Evolutionary conservation across 768 basidiomycete genomes (phyloP), one percentile per base, ranked within the genome.

Genomic region (Mycena crocata): DNA sequence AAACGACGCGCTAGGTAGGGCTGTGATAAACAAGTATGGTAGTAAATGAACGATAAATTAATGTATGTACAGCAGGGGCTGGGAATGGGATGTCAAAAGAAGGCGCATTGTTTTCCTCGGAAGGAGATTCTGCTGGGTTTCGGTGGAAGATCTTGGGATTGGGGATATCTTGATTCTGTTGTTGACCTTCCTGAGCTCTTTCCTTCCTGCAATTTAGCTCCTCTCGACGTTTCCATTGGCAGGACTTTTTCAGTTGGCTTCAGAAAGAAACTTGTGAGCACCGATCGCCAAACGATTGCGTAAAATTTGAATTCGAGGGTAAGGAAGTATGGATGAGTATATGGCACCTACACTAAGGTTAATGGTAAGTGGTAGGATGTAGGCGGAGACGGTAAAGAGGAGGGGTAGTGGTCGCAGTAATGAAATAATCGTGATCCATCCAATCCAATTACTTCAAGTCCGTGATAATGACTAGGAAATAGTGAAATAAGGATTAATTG

Each of bases 401-500:
- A 6, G 31, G 35, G 42, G 40, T 13, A 42, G 35, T 10, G 55
- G 45, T 40, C 13, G 54, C 48, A 28, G 24, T 40, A 39, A 50
- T n/a, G 26, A 45, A 49, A 39, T 44, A 50, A 40, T 56, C n/a
- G 32, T 48, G 28, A 64, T 42, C 48, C 63, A 64, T 57, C 54
- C 54, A 57, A 49, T 57, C 54, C 54, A 57, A 64, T 48, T 57
- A 56, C 32, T 62, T 45, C 55, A n/a, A 64, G 52, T 63, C 52
- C 62, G 26, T 55, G 61, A 28, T 35, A 52, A 46, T 45, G 31
- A 44, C 37, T 39, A n/a, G 62, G 62, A 57, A 64, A 56, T 48
- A 56, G 48, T 64, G 54, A 57, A 66, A 66, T 61, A 66, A 62
- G 49, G 54, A 26, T 66, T 67, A 63, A 59, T 50, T 59, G 61